Base-by-base conservation (phyloP, 1,284 basidiomycete genomes). In the Cystobasidiaceae sp. region DNA sequence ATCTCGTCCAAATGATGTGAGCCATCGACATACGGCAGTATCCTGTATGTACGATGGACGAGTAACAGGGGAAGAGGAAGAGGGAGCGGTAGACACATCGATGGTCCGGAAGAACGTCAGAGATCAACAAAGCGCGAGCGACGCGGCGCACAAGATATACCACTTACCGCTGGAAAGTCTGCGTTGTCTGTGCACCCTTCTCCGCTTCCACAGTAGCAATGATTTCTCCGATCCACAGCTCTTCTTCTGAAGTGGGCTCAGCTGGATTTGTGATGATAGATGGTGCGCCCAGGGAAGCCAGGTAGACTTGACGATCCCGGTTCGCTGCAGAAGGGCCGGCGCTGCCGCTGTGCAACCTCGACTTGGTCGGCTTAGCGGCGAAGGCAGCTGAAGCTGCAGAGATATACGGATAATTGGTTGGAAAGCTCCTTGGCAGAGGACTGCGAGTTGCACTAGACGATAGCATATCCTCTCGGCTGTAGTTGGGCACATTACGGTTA, bases 11-110 rank as follows among this genome's bases (percentile, higher is more conserved):
- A 64, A 46, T 72, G 70, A 30, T 71, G 67, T 13, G 81, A 88
- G 77, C 79, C 80, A 11, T 78, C 90, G 7, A 73, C 72, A 21
- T 90, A 86, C 84, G 69, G 67, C 27, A 73, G 65, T 46, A 72
- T 71, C 41, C 65, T 68, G 57, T 11, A 30, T 19, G 25, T 33
- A 28, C 17, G 51, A 34, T 11, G 30, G 32, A 6, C 27, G 21
- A 6, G 6, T 13, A 13, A 7, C 49, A 32, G 7, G 7, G 7
- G 13, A 15, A 51, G 21, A 28, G 21, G 15, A 51, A 32, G 43
- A 15, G 4, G 4, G 13, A 19, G 21, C 13, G n/a, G n/a, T 21
- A 39, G 37, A 39, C 11, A 39, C 37, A 11, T 39, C n/a, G n/a
- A 39, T 39, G 37, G 37, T 39, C 37, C 11, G 37, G 11, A n/a